Evolutionary conservation across 495 filamentous ascomycete species (phyloP), one percentile per base, ranked within the genome.

Genomic region (Bryoglossum gracile): DNA sequence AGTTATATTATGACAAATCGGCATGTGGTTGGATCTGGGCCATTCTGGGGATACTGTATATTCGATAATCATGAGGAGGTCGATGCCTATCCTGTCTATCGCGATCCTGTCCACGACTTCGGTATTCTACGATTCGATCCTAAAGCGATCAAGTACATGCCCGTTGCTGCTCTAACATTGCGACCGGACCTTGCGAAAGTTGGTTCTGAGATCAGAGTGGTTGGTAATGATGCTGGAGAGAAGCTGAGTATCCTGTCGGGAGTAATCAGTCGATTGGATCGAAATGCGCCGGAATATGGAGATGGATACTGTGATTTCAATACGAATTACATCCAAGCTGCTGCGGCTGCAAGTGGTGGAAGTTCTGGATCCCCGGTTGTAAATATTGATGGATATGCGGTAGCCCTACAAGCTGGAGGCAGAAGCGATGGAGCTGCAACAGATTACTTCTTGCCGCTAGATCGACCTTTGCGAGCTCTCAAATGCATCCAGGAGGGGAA

Each of bases 261-360:
- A 53, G 90, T 99, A 22, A 99, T 99, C 61, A 94, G 88, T 72
- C 78, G 92, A 49, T 70, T 97, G 49, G 92, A 99, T 58, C 77
- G 92, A 43, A 99, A 99, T 65, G 92, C 92, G 4, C 92, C 92
- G 5, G 92, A 99, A 57, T 99, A 99, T 56, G 91, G 92, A 28
- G 92, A 97, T 52, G 92, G 92, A 1, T 99, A 99, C 65, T 90
- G 90, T 65, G 92, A 99, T 61, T 99, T 99, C 73, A 99, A 98
- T 62, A 98, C 92, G 26, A 96, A 95, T 65, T 99, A 99, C 66
- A 97, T 97, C 53, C 92, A 99, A 72, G 92, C 92, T 51, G 94
- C 91, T 11, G 92, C 92, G 22, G 90, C 92, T 5, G 92, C 92
- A 9, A 95, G 87, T 63, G 92, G 92, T 48, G 92, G 92, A 55